Base-by-base conservation (phyloP, 2,329 filamentous ascomycete species). In the Colletotrichum sansevieriae region DNA sequence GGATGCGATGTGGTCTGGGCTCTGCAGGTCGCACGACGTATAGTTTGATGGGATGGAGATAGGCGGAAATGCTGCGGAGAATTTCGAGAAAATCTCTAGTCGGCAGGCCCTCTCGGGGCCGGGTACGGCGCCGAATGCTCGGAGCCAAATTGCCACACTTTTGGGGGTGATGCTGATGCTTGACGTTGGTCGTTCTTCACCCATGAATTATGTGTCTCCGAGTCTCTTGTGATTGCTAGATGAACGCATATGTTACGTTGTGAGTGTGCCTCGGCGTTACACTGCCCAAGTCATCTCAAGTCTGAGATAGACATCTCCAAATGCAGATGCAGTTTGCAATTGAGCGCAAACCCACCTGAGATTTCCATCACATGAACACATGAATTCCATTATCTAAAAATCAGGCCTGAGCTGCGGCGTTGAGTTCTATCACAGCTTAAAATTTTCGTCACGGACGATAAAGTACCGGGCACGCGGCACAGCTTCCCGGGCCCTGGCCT, bases 101-200 rank as follows among this genome's bases (percentile, higher is more conserved):
- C 22, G 54, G 54, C 54, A 52, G 54, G 22, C 20, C 39, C 54
- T 54, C 41, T 43, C 20, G 46, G 54, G 4, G 33, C 63, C 49
- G 58, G 58, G 33, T 41, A 35, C 54, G 54, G 61, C 54, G 46
- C 65, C 65, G 61, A 58, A 37, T 52, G 52, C 2, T 59, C 54
- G 65, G 65, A 8, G 22, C 25, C 22, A 41, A 2, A 15, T 54
- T 20, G 35, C 49, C 20, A 47, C 58, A 4, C 39, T 62, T 43
- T 11, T 1, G 9, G 54, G 54, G 25, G 25, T 29, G 25, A 29
- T 9, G 43, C 1, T 22, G 3, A 29, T 37, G 11, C 18, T 46
- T 60, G 55, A 11, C 49, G 43, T 13, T 5, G 12, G 8, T 6
- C 4, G 25, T 7, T 29, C 25, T 29, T 7, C 5, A 29, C 7